Evolutionary conservation across 176 grass and related monocot genomes (phyloP), one percentile per base, ranked within the genome.

Genomic region (Cenchrus fungigraminus): DNA sequence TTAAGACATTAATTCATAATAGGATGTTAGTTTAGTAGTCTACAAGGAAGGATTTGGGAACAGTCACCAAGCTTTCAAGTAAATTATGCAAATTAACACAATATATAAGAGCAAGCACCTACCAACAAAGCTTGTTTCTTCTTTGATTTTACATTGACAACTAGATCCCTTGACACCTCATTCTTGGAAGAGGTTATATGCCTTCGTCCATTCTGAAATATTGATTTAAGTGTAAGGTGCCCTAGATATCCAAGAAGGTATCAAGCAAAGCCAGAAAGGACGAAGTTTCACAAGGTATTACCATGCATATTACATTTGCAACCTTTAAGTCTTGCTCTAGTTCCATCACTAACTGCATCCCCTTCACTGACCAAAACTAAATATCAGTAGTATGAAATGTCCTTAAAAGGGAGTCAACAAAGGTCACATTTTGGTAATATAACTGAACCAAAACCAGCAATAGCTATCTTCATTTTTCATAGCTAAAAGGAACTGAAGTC

Each of bases 331-430:
- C 97, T 92, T 90, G 88, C 74, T 99, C 97, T 85, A 99, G 86
- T 87, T 99, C 97, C 88, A 95, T 96, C 63, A 96, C 91, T 85
- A 99, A 91, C 75, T 96, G 91, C 97, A 99, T 99, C 79, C 94
- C 97, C 89, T 99, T 96, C 93, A 99, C 91, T 96, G 91, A 46
- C 75, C 87, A 94, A 95, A 91, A 85, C 68, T 57, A 87, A 87
- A 71, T 84, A 84, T 91, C 85, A 91, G 85, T 76, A 84, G 74
- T 79, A 29, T 63, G 54, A 64, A 29, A 65, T 87, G 34, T 75
- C 69, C 34, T 80, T 80, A 53, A 79, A 83, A 79, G 73, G 15
- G 71, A 77, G 54, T 77, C 46, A 81, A 28, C 25, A 70, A 65
- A 68, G 20, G 73, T 52, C 12, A 34, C 31, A 85, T 70, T 67